Conservation (phyloP, 1,284 basidiomycete genomes). For the Apiotrichum porosum region DNA sequence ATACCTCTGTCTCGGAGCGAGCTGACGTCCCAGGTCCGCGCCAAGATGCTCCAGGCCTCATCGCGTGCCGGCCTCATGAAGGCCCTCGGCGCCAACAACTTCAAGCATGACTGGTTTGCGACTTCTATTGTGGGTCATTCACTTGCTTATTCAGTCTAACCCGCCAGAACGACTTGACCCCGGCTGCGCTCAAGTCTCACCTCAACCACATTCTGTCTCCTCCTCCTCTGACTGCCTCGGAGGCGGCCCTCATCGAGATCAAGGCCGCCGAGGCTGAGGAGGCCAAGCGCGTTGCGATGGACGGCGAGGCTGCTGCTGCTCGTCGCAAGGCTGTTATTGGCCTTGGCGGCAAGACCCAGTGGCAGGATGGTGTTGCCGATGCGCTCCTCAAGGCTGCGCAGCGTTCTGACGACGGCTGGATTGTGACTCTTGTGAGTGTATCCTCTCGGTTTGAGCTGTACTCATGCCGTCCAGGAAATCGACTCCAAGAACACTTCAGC, state of each 20-base stretch:
- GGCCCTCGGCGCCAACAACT: conserved; percentile 67
- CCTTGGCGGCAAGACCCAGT: conserved; percentile 53
- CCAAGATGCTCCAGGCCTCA: conserved; percentile 88
- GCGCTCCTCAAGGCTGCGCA: conserved; percentile 59
- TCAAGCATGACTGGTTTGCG: conserved; percentile 75
- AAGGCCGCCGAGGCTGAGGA: conserved; percentile 61
- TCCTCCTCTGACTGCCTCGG: conserved; percentile 70
- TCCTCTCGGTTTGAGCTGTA: background rate
- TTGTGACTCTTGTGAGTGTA: conserved; percentile 62
- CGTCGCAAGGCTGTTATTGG: conserved; percentile 39
- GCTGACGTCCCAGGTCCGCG: conserved; percentile 32
- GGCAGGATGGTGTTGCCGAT: conserved; percentile 60
- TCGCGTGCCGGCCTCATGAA: conserved; percentile 68
- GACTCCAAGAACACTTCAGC: conserved; percentile 24
- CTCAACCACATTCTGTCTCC: conserved; percentile 66
- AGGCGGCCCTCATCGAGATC: conserved; percentile 72
- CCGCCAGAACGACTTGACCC: conserved; percentile 48
- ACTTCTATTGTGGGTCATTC: conserved; percentile 68
- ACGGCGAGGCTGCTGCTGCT: conserved; percentile 33
- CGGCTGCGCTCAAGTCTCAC: conserved; percentile 65
- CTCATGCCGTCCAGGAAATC: conserved; percentile 27
- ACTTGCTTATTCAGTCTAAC: no score
- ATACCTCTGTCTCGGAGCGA: no score
- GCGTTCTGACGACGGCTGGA: conserved; percentile 52
- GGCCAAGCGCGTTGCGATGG: conserved; percentile 39